Conservation (phyloP, 2,329 filamentous ascomycete genomes). For the Sporothrix humicola region DNA sequence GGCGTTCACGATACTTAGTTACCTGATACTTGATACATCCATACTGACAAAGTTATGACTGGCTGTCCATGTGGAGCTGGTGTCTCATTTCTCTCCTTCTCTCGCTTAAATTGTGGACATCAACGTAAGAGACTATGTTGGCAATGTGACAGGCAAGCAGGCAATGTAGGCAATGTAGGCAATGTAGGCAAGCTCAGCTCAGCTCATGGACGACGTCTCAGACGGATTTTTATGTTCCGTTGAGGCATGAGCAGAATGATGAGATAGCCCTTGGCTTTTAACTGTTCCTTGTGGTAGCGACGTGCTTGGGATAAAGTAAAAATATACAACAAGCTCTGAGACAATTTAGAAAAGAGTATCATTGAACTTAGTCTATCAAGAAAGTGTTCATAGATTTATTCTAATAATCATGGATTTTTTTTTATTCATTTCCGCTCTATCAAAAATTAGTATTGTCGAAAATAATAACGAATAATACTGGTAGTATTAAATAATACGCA, state of each 20-base stretch:
- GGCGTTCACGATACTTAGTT: not conserved
- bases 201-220: not conserved
- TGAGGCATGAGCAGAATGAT: not conserved
- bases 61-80: constrained; percentile 4
- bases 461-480: too few species aligned
- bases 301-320: too few species aligned
- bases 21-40: not conserved
- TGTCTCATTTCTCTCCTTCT: constrained; percentile 4
- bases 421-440: too few species aligned
- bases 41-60: not conserved
- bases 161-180: not conserved
- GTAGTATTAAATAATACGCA: too few species aligned
- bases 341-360: too few species aligned
- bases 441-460: too few species aligned
- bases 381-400: too few species aligned
- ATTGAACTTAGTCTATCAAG: too few species aligned
- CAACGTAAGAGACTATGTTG: not conserved
- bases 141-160: not conserved
- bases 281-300: not conserved
- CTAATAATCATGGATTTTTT: too few species aligned
- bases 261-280: not conserved
- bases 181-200: not conserved
- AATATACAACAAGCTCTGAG: too few species aligned
- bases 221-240: not conserved
- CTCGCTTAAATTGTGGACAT: constrained; percentile 25